Base-by-base conservation (phyloP, 495 filamentous ascomycete species). In the Clohesyomyces aquaticus region DNA sequence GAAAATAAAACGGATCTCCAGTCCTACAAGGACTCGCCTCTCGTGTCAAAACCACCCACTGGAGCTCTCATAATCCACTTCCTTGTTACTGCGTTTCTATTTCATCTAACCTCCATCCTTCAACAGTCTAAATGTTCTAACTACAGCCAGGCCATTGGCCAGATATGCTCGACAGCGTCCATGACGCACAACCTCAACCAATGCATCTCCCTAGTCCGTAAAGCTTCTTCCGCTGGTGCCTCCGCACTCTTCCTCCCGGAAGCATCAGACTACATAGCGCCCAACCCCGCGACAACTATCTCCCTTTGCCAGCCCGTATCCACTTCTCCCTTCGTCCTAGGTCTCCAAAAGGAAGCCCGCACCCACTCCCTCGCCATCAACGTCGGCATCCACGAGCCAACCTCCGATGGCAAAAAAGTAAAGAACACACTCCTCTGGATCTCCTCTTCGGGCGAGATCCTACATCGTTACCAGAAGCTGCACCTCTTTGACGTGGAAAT, bases 191-290 rank as follows among this genome's bases (percentile, higher is more conserved):
- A 96, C 72, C 84, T 95, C 22, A 72, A 78, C 26, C 89, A 92
- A 74, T 94, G 90, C 70, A 84, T 85, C 41, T 73, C 76, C 43
- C 79, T 96, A 35, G 80, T 94, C 46, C 78, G 80, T 53, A 90
- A 90, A 72, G 90, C 91, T 22, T 87, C 83, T 32, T 78, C 80
- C 41, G 87, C 85, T 56, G 89, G 90, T 32, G 91, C 91, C 12
- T 90, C 91, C 78, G 85, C 88, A 25, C 80, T 97, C 54, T 96
- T 96, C 75, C 88, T 97, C 63, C 94, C 92, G 18, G 92, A 97
- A 80, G 93, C 93, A 42, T 86, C 82, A 60, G 93, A 96, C 77
- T 97, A 96, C 79, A 92, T 96, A 63, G 85, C 83, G 45, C 78
- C 80, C 16, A 85, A 85, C 0, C 74, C 84, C 25, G 74, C 82